Conservation (phyloP, 2,329 filamentous ascomycete genomes). For the Venturia effusa region DNA sequence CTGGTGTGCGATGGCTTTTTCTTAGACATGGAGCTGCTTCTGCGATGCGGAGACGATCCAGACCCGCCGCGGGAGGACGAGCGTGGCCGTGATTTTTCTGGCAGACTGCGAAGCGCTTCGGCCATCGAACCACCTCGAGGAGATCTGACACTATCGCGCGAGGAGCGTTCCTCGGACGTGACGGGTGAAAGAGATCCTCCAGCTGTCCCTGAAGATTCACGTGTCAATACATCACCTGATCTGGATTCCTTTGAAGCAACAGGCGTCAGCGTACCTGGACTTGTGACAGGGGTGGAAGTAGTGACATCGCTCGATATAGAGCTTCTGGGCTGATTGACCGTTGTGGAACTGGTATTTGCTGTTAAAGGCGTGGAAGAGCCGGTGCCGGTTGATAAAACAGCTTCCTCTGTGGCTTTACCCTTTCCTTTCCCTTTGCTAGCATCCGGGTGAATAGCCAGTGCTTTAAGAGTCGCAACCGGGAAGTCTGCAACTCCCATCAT, state of each 20-base stretch:
- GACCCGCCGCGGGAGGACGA: neutral
- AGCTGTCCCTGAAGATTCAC: neutral
- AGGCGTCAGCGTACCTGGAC: neutral
- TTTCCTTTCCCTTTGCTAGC: conserved; percentile 16
- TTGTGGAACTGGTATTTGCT: conserved; percentile 5
- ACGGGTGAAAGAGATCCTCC: neutral
- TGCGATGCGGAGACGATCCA: neutral
- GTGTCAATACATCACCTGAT: neutral
- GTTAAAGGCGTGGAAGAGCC: conserved; percentile 2
- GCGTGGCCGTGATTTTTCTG: conserved; percentile 9
- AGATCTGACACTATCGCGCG: neutral
- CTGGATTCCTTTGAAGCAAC: neutral
- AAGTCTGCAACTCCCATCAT: conserved; percentile 73
- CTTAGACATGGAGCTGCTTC: conserved; percentile 1
- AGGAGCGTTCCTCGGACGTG: neutral
- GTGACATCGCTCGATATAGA: conserved; percentile 12
- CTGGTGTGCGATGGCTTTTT: neutral
- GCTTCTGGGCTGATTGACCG: conserved; percentile 13
- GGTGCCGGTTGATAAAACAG: neutral
- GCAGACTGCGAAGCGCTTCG: conserved; percentile 4
- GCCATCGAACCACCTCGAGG: conserved; percentile 9
- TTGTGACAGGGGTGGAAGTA: neutral
- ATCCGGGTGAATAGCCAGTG: conserved; percentile 34
- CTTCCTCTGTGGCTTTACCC: conserved; percentile 1
- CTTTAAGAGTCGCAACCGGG: conserved; percentile 43